These are phyloP conservation scores for Podila minutissima DNA, from an alignment of 192 early-diverging fungal species.

Conservation along the genomic window DNA sequence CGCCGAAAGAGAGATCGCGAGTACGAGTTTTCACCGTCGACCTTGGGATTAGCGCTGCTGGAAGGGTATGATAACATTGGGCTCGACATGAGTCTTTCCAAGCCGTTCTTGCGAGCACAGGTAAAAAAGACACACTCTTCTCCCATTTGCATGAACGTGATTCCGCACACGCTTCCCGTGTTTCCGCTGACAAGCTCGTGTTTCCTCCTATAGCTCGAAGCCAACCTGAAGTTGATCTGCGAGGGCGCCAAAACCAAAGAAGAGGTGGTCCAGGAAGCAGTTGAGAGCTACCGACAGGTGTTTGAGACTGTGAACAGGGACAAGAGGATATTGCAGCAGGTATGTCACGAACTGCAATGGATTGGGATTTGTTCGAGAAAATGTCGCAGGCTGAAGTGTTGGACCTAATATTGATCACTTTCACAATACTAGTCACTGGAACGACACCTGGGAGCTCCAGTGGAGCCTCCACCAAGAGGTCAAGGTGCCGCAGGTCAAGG, in stretches of 20 bases:
- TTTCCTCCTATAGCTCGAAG: constrained; percentile 70
- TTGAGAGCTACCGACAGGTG: constrained; percentile 77
- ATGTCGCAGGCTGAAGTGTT: too few relatives aligned
- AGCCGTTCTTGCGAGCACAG: constrained; percentile 86
- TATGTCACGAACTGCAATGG: constrained; percentile 13
- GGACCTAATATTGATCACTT: neutral
- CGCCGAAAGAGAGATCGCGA: constrained; percentile 63
- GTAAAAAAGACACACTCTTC: constrained; percentile 40
- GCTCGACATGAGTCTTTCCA: constrained; percentile 86
- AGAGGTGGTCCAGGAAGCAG: constrained; percentile 72
- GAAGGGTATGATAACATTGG: constrained; percentile 89
- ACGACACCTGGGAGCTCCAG: neutral
- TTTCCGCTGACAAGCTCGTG: constrained; percentile 1
- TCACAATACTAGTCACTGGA: constrained; percentile 17
- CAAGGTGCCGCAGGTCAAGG: neutral
- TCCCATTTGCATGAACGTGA: neutral
- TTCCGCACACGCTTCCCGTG: neutral
- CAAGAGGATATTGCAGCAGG: constrained; percentile 56
- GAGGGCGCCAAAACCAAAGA: constrained; percentile 70
- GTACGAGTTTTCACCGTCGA: constrained; percentile 74
- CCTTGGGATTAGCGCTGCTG: constrained; percentile 87
- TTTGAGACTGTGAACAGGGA: constrained; percentile 64
- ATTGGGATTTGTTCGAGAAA: neutral
- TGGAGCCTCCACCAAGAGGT: neutral
- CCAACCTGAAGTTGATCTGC: constrained; percentile 78